phyloP scores from a whole-genome alignment of 2,329 filamentous ascomycete species.

The Fusarium tjaetaba region DNA sequence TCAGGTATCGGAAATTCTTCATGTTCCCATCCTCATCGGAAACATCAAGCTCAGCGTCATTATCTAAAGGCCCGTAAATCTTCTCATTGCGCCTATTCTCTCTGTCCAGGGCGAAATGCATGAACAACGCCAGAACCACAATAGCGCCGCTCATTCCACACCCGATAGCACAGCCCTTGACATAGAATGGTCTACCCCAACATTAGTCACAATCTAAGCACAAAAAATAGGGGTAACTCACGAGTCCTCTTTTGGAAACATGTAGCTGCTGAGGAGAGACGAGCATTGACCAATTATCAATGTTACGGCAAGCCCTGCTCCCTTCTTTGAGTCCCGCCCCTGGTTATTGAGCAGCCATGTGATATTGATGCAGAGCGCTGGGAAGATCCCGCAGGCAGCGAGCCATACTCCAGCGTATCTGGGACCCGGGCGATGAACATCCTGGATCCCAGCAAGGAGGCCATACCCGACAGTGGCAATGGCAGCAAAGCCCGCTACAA shows the following conservation, averaged over 20 bases:
- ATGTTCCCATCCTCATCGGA: no score
- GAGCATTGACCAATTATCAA: conserved; percentile 25
- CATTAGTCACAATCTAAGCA: background rate
- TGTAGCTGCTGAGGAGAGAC: conserved; percentile 24
- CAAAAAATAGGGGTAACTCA: rapidly evolving
- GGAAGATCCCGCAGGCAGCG: conserved; percentile 19
- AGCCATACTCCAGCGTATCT: conserved; percentile 30
- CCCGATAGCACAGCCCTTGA: conserved; percentile 19
- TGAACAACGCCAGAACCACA: background rate
- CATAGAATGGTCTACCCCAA: background rate
- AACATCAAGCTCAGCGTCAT: background rate
- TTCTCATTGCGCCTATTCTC: conserved; percentile 11
- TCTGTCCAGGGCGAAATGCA: conserved; percentile 8
- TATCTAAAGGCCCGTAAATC: background rate
- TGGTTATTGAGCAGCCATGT: conserved; percentile 33
- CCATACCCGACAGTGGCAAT: conserved; percentile 2
- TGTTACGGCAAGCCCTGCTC: conserved; percentile 4
- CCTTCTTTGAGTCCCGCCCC: conserved; percentile 24
- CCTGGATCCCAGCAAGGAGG: background rate
- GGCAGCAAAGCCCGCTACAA: background rate
- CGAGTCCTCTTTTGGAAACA: conserved; percentile 28
- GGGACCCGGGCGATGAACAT: background rate
- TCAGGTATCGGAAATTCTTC: background rate
- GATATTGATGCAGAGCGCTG: conserved; percentile 4
- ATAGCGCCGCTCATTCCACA: conserved; percentile 20